Evolutionary conservation across 75 land plant genomes (phyloP).

Genomic region (Chamaecyparis obtusa): DNA sequence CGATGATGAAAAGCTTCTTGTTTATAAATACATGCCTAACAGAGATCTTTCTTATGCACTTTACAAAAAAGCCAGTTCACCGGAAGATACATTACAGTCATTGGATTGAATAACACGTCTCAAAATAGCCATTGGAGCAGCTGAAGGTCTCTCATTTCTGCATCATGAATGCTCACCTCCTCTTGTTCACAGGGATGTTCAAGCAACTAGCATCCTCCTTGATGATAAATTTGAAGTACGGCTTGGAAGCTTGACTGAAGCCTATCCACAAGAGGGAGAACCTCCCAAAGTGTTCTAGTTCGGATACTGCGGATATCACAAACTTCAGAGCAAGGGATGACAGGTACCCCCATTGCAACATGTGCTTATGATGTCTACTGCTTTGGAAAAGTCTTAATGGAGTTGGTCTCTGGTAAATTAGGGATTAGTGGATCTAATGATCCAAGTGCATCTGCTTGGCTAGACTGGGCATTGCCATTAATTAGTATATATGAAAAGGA

Average conservation of each 20-base stretch:
- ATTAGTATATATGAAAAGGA: slow-evolving; percentile 88
- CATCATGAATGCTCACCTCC: slow-evolving; percentile 86
- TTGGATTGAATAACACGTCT: slow-evolving; percentile 90
- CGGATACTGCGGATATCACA: slow-evolving; percentile 75
- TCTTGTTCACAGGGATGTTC: slow-evolving; percentile 92
- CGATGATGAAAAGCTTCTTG: slow-evolving; percentile 73
- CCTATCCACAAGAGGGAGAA: slow-evolving; percentile 79
- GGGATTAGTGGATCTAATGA: slow-evolving; percentile 77
- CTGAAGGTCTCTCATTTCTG: slow-evolving; percentile 67
- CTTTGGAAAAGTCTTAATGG: slow-evolving; percentile 90
- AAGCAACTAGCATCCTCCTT: slow-evolving; percentile 92
- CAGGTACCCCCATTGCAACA: slow-evolving; percentile 48
- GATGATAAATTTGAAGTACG: slow-evolving; percentile 97
- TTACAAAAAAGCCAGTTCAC: slow-evolving; percentile 43
- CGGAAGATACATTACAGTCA: slow-evolving; percentile 66
- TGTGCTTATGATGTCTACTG: slow-evolving; percentile 89
- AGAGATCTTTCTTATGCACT: slow-evolving; percentile 79
- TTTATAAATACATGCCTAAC: slow-evolving; percentile 76
- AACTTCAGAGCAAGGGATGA: too few relatives aligned
- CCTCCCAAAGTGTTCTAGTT: slow-evolving; percentile 58
- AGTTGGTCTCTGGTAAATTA: slow-evolving; percentile 89
- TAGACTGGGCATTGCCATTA: slow-evolving; percentile 71
- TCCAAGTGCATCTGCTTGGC: slow-evolving; percentile 53
- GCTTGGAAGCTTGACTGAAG: slow-evolving; percentile 79
- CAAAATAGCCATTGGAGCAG: slow-evolving; percentile 83